Evolutionary conservation across 257 asterid genomes (phyloP), one percentile per base, ranked within the genome.

Genomic region (Petunia secreta): DNA sequence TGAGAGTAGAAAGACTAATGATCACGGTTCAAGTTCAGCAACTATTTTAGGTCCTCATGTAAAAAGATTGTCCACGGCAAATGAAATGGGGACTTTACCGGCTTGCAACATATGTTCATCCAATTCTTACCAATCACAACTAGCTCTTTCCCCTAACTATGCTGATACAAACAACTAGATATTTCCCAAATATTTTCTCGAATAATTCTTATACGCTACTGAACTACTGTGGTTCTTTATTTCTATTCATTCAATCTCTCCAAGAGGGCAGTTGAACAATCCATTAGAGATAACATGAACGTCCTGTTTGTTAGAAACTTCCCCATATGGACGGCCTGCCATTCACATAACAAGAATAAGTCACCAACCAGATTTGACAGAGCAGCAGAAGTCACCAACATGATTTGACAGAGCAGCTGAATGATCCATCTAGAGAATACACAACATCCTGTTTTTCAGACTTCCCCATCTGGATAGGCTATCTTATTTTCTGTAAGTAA

Each of bases 251-350:
- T 65, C 46, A 65, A 25, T 65, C 37, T 65, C 11, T 40, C 36
- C 8, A 4, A 40, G 11, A 6, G 74, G 74, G 15, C 50, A 13
- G 44, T 13, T 40, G 74, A 65, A 6, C 14, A 36, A 65, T 14
- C 46, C 74, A 65, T 40, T 65, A 65, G 50, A 39, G 74, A 4
- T 40, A 14, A 65, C 52, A 40, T 65, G 74, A 52, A 65, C 52
- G 9, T 14, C 62, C 62, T 14, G 62, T 54, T 54, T 13, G 25
- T 54, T 54, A 13, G 59, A 54, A 54, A 54, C 59, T 54, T 54
- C 73, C 50, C 39, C 73, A 64, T n/a, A 46, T 39, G 73, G 44
- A 64, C 39, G 39, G 36, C 73, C 15, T 38, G 8, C 34, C 73
- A 2, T 6, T 39, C n/a, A 38, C 50, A 64, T 64, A 64, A 13